These are phyloP conservation scores for Arachnopeziza araneosa DNA, from an alignment of 2,329 filamentous ascomycete genomes.

Conservation along the genomic window DNA sequence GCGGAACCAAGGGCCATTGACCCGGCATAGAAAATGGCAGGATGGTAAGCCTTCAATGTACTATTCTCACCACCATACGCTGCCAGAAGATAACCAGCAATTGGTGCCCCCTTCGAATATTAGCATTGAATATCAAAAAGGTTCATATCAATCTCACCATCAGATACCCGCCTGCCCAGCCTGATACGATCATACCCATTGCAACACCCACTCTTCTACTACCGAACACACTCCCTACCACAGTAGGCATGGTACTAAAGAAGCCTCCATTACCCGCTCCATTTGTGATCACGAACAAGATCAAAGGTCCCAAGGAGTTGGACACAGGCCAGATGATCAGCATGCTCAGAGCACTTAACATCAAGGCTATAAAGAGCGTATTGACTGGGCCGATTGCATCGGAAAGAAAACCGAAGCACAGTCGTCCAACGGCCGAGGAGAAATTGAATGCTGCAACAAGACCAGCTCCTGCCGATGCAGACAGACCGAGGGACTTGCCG, in stretches of 20 bases:
- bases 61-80: conserved; percentile 46
- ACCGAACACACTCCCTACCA: conserved; percentile 54
- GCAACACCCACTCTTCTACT: conserved; percentile 48
- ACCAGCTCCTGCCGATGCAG: conserved; percentile 46
- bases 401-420: conserved; percentile 47
- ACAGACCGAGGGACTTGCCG: conserved; percentile 47
- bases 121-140: neutral
- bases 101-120: conserved; percentile 44
- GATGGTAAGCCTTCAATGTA: conserved; percentile 48
- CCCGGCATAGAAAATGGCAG: conserved; percentile 58
- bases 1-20: conserved; percentile 43
- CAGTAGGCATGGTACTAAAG: conserved; percentile 59
- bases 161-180: conserved; percentile 56
- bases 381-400: conserved; percentile 52
- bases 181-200: conserved; percentile 57
- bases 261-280: conserved; percentile 57
- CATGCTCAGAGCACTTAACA: conserved; percentile 52
- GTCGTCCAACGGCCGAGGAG: conserved; percentile 51
- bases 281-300: conserved; percentile 54
- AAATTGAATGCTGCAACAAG: conserved; percentile 58
- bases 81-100: conserved; percentile 54
- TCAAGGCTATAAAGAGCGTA: conserved; percentile 44
- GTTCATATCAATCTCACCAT: conserved; percentile 37
- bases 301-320: conserved; percentile 45
- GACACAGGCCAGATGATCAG: conserved; percentile 57